Evolutionary conservation across 2,329 filamentous ascomycete species (phyloP).

Genomic region (Cercospora sp.): DNA sequence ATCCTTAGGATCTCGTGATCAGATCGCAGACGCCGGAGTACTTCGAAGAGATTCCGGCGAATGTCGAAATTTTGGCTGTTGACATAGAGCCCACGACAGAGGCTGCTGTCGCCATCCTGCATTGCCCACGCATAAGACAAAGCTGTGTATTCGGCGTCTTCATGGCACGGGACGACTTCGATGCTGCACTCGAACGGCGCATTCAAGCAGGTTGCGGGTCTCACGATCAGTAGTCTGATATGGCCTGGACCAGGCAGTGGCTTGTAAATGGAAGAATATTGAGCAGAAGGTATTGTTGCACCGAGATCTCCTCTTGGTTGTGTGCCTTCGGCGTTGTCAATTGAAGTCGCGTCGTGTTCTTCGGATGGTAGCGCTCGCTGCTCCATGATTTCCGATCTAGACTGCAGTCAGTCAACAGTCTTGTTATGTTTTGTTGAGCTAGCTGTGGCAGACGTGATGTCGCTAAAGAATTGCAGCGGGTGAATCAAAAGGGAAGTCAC

Average conservation of each 20-base stretch:
- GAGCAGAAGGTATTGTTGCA: too few species aligned
- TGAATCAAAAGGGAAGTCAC: too few species aligned
- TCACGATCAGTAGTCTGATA: not conserved
- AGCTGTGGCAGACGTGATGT: too few species aligned
- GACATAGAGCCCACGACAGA: not conserved
- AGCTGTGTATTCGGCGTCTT: not conserved
- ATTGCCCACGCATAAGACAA: not conserved
- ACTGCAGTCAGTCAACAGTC: too few species aligned
- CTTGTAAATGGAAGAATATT: too few species aligned
- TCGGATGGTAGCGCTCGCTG: too few species aligned
- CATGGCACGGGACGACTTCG: not conserved
- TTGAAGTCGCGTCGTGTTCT: too few species aligned
- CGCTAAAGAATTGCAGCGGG: too few species aligned
- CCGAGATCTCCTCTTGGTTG: too few species aligned
- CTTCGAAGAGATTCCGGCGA: not conserved
- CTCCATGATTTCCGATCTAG: too few species aligned
- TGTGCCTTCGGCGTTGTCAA: too few species aligned
- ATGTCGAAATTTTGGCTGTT: not conserved
- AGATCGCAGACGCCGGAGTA: not conserved
- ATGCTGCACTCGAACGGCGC: not conserved
- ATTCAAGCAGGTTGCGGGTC: not conserved
- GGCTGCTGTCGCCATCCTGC: not conserved
- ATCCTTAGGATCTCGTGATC: not conserved
- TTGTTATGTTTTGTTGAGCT: too few species aligned
- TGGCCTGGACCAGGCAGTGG: not conserved